These are phyloP conservation scores for Quercus lobata DNA, from an alignment of 331 rosid species.

Conservation along the genomic window DNA sequence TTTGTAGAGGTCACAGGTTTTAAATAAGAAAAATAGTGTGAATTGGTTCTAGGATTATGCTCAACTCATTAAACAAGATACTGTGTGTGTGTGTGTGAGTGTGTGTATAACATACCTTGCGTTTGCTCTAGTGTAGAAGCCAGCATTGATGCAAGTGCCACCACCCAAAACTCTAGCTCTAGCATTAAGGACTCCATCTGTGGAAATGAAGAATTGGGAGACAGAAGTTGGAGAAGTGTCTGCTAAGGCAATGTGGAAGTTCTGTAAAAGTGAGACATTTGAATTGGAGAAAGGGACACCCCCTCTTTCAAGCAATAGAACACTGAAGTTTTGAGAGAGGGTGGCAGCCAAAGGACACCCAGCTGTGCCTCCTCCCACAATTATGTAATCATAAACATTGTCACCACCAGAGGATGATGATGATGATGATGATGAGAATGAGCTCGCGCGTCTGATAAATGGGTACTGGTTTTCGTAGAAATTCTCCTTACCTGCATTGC, in stretches of 20 bases:
- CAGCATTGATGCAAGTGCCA: constrained; percentile 86
- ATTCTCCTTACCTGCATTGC: constrained; percentile 45
- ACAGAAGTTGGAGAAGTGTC: constrained; percentile 76
- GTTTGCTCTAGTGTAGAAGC: constrained; percentile 91
- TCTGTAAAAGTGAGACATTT: constrained; percentile 67
- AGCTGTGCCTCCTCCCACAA: constrained; percentile 93
- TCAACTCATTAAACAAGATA: neutral
- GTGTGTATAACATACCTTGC: constrained; percentile 35
- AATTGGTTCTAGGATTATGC: too few species aligned
- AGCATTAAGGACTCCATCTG: constrained; percentile 80
- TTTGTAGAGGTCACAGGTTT: too few species aligned
- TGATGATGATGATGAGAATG: constrained; percentile 57
- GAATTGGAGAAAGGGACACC: constrained; percentile 84
- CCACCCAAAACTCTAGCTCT: constrained; percentile 91
- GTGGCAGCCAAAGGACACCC: constrained; percentile 97
- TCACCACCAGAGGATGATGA: constrained; percentile 30
- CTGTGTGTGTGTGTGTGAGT: neutral
- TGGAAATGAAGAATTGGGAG: constrained; percentile 74
- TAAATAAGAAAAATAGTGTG: too few species aligned
- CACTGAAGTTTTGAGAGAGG: constrained; percentile 66
- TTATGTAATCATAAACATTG: constrained; percentile 68
- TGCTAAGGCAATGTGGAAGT: constrained; percentile 81
- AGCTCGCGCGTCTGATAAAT: constrained; percentile 69
- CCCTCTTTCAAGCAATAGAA: constrained; percentile 87
- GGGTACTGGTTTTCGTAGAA: constrained; percentile 41